Evolutionary conservation across 2,329 filamentous ascomycete genomes (phyloP), one percentile per base, ranked within the genome.

Genomic region (Pseudogymnoascus sp.): DNA sequence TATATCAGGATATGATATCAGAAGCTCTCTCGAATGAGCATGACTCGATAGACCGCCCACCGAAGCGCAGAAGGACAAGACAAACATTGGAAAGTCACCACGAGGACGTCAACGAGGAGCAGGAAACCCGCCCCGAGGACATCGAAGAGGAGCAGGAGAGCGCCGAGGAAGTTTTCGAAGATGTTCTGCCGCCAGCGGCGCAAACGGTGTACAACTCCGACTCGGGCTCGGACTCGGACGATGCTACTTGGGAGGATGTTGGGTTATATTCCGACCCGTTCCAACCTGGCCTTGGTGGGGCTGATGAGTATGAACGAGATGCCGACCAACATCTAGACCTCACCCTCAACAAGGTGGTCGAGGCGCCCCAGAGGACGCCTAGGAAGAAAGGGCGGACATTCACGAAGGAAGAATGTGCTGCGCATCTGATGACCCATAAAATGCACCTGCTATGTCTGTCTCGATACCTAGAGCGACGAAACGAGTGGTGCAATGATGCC

Each of bases 401-500:
- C 3, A 82, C 74, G 23, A 82, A 78, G 65, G 79, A 79, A 19
- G 84, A 87, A 67, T 82, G 77, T 65, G 75, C 75, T 45, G 76
- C 73, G 12, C 84, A 92, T 19, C 73, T 94, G 30, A 83, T 91
- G 60, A 80, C 92, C n/a, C 94, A 99, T 74, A 96, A 93, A 74
- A 79, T 86, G 65, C 92, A 99, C 75, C 67, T 97, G 0, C 77
- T 97, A 12, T 96, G 91, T 72, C 80, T 99, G 1, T 75, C 99
- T 14, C 84, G 86, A 8, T 91, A 97, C 73, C 82, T 87, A 14
- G 83, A 89, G 67, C 79, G 85, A 63, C 85, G 92, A 62, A 99
- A 97, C 71, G 79, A 83, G 62, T 97, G 93, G 91, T 97, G 92
- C 75, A 96, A 96, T 69, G 88, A 93, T 71, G 69, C 77, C 12